These are phyloP conservation scores for Otatea glauca DNA, from an alignment of 176 grass and related monocot genomes.

Conservation along the genomic window DNA sequence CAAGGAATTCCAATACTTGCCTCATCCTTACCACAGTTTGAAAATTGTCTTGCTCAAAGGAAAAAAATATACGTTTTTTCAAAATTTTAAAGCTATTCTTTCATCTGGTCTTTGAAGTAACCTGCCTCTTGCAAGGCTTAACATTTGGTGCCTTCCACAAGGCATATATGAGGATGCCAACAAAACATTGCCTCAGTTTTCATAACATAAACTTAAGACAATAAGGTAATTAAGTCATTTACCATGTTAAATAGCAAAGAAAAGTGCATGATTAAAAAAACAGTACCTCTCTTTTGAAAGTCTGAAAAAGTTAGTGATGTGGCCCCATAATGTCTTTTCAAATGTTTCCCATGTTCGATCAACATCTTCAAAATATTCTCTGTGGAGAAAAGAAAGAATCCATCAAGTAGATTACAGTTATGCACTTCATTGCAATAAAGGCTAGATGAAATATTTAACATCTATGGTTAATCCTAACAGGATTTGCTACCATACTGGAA, in stretches of 20 bases:
- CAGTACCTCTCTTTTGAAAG: slow-evolving; percentile 93
- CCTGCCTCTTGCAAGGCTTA: slow-evolving; percentile 20
- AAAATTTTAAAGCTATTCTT: background rate
- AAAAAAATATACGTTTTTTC: background rate
- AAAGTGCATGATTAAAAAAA: slow-evolving; percentile 34
- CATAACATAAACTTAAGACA: slow-evolving; percentile 2
- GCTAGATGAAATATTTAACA: slow-evolving; percentile 2
- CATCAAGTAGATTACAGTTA: slow-evolving; percentile 23
- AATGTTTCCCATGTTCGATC: slow-evolving; percentile 96
- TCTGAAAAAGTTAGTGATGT: slow-evolving; percentile 81
- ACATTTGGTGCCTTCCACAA: slow-evolving; percentile 31
- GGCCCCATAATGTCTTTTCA: slow-evolving; percentile 91
- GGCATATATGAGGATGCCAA: slow-evolving; percentile 8
- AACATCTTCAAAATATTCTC: slow-evolving; percentile 99
- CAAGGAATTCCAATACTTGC: slow-evolving; percentile 17
- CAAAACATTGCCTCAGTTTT: slow-evolving; percentile 36
- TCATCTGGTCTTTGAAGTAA: background rate
- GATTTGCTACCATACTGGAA: slow-evolving; percentile 9
- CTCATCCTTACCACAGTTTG: slow-evolving; percentile 14
- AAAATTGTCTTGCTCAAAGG: slow-evolving; percentile 31
- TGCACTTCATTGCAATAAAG: slow-evolving; percentile 28
- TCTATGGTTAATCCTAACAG: background rate
- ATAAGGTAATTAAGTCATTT: slow-evolving; percentile 18
- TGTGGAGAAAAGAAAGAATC: slow-evolving; percentile 56
- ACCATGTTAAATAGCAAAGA: slow-evolving; percentile 7